Percentiles rank a stretch among this genome's conserved stretches.
Conservation (phyloP, 2,329 filamentous ascomycete species). For the Nannizzia gypsea region DNA sequence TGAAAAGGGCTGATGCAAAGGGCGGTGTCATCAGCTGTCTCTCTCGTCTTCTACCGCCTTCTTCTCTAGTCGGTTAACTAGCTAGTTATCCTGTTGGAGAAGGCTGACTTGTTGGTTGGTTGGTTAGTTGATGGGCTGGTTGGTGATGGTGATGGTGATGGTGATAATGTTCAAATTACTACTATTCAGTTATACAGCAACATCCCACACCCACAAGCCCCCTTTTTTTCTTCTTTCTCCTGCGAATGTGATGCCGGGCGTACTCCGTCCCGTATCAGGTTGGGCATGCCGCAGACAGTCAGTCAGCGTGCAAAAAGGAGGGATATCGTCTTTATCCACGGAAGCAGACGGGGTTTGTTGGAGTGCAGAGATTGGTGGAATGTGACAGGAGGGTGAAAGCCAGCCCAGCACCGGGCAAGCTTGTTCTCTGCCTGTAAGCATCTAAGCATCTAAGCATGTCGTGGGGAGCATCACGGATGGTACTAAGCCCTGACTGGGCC, state of each 20-base stretch:
- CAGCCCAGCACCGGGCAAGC: too few relatives aligned
- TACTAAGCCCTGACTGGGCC: neutral
- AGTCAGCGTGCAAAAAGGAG: neutral
- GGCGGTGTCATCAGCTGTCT: neutral
- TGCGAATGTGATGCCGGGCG: neutral
- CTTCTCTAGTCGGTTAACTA: neutral
- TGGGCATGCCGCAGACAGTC: neutral
- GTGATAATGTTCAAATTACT: too few relatives aligned
- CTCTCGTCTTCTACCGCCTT: neutral
- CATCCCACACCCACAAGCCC: neutral
- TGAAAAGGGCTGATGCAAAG: neutral
- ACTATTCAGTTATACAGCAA: neutral
- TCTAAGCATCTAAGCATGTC: neutral
- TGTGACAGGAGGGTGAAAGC: neutral
- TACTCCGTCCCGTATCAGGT: conserved; percentile 1
- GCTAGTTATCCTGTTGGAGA: neutral
- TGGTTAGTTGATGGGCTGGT: too few relatives aligned
- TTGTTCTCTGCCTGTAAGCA: too few relatives aligned
- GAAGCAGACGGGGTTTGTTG: neutral
- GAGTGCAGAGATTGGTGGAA: neutral
- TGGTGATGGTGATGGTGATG: too few relatives aligned
- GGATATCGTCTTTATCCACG: neutral
- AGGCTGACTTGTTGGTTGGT: neutral
- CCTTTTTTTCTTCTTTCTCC: neutral
- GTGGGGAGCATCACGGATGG: too few relatives aligned